phyloP scores from a whole-genome alignment of 495 filamentous ascomycete genomes.

The Trichoderma virens region DNA sequence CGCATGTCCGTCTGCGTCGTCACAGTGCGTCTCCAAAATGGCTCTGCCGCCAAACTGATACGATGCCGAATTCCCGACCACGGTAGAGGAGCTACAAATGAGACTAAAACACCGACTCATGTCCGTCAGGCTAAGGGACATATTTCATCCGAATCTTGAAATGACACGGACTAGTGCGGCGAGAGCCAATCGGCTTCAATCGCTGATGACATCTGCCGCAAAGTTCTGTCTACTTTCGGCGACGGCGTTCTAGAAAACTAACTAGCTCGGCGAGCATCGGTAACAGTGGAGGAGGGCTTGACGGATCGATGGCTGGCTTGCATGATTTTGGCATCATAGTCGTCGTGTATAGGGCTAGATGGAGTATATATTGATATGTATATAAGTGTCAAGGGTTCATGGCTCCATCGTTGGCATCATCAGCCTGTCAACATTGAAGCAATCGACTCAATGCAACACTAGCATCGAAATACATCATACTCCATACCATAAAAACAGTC shows the following conservation, averaged over 20 bases:
- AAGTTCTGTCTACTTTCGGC: too few species aligned
- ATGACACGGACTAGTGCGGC: not conserved
- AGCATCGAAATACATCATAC: not conserved
- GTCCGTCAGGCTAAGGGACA: not conserved
- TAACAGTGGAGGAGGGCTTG: not conserved
- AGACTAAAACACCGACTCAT: not conserved
- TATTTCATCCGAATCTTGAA: not conserved
- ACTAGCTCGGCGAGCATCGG: not conserved
- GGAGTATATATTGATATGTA: not conserved
- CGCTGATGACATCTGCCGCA: too few species aligned
- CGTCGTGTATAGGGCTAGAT: not conserved
- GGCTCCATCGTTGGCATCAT: too few species aligned
- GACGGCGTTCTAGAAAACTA: not conserved
- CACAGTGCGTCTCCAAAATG: not conserved
- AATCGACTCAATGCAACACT: not conserved
- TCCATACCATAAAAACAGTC: not conserved
- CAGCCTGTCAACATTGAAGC: too few species aligned
- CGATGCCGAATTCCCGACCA: not conserved
- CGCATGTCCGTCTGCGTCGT: slow-evolving; percentile 2
- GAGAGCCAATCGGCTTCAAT: too few species aligned
- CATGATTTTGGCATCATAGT: not conserved
- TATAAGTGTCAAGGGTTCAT: too few species aligned
- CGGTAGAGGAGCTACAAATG: not conserved
- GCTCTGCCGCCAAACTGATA: not conserved
- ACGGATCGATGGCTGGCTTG: not conserved